Base-by-base conservation (phyloP, 305 asterid genomes). In the Euphrasia arctica region DNA sequence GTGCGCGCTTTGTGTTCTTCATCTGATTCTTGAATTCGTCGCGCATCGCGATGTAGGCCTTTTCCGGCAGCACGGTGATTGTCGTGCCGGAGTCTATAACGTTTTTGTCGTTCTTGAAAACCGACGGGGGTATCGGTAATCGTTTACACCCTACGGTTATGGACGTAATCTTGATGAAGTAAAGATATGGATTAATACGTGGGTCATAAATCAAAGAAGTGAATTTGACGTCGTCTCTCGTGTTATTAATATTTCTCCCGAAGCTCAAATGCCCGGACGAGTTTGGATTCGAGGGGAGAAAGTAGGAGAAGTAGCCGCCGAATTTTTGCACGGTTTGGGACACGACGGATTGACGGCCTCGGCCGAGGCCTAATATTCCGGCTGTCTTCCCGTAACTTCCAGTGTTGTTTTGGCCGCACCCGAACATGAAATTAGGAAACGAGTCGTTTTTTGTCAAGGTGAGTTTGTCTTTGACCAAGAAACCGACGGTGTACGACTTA, bases 351-450 rank as follows among this genome's bases (percentile, higher is more conserved):
- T 81, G 62, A 0, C 77, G 36, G 45, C 75, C 72, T 5, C 80
- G 66, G 5, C 90, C 90, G 1, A 88, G 89, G 27, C 94, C 98
- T 41, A 91, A 31, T 51, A 90, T 5, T 4, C 96, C 96, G 1
- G 92, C 91, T 0, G 85, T 71, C 4, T 32, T 71, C 1, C 96
- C 93, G 13, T 84, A 88, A n/a, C 73, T 31, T 0, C 96, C 97
- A 4, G 43, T 73, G 68, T 86, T 91, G 68, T 91, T 74, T 41
- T 84, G 82, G 25, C 97, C 96, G 25, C 96, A 91, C 0, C 96
- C 97, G 49, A 83, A 86, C 4, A 75, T 43, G 68, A 88, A 81
- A 9, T 72, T 59, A 4, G 84, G 80, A 41, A 86, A 70, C 11
- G 65, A 74, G 12, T 88, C 91, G 0, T 56, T 39, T 1, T 77